These are phyloP conservation scores for Hirsutella thompsonii DNA, from an alignment of 2,329 filamentous ascomycete species.

Conservation along the genomic window DNA sequence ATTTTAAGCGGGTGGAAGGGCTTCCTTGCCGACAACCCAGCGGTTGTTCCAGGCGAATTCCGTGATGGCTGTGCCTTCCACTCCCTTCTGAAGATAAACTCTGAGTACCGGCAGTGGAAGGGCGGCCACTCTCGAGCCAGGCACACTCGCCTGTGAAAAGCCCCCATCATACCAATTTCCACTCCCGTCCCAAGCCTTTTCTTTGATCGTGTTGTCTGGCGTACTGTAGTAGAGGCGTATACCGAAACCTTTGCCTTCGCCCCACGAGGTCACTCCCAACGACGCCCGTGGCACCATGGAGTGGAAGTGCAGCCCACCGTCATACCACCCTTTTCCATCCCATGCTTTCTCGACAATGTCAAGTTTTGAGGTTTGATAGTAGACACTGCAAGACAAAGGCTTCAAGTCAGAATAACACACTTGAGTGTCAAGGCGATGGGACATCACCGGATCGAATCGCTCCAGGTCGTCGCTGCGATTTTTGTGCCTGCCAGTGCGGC, in stretches of 20 bases:
- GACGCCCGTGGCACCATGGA: background rate
- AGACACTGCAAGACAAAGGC: background rate
- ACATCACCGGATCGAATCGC: conserved; percentile 1
- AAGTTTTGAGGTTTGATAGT: background rate
- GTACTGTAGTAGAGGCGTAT: conserved; percentile 1
- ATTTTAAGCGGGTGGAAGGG: conserved; percentile 1
- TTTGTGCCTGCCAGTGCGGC: background rate
- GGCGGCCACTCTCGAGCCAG: background rate
- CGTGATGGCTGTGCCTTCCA: background rate
- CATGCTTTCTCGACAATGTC: conserved; percentile 1
- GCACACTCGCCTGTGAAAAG: background rate
- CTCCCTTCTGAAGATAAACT: conserved; percentile 1
- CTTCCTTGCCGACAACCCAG: background rate
- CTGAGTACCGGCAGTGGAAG: background rate
- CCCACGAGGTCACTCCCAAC: background rate
- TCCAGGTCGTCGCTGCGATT: conserved; percentile 1
- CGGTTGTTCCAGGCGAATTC: background rate
- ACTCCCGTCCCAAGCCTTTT: background rate
- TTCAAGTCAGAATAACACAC: background rate
- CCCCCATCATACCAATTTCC: conserved; percentile 1
- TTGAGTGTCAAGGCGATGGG: too few species aligned
- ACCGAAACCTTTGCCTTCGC: background rate
- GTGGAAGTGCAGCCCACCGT: background rate
- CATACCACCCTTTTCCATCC: background rate
- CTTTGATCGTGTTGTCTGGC: background rate